A percentile compares a stretch with the other conserved stretches of the same genome.
Evolutionary conservation across 2,329 filamentous ascomycete genomes (phyloP).

Genomic region (Myriosclerotinia curreyana): DNA sequence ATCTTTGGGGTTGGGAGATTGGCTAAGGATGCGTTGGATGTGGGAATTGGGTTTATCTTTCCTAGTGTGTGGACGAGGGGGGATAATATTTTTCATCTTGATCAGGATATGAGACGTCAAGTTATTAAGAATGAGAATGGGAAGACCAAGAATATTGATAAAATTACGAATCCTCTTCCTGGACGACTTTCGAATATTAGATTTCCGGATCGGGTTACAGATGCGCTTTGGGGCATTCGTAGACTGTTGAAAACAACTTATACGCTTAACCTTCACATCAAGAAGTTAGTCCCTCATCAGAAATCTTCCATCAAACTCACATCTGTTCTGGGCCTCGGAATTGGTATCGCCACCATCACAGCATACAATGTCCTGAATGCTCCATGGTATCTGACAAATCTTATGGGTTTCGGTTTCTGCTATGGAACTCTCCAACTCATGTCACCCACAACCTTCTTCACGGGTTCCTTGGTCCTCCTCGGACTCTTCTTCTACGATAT

Average conservation of each 20-base stretch:
- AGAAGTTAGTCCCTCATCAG: conserved; percentile 30
- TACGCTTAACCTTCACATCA: conserved; percentile 40
- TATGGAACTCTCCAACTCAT: conserved; percentile 79
- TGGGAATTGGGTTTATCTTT: conserved; percentile 66
- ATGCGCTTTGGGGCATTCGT: conserved; percentile 51
- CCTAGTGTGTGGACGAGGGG: conserved; percentile 63
- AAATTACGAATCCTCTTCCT: conserved; percentile 42
- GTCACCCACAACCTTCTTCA: conserved; percentile 84
- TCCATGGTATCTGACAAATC: conserved; percentile 63
- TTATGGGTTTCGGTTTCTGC: conserved; percentile 82
- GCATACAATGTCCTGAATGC: conserved; percentile 36
- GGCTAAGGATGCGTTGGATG: conserved; percentile 66
- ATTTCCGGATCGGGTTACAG: conserved; percentile 34
- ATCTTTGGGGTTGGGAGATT: conserved; percentile 73
- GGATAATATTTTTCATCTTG: conserved; percentile 50
- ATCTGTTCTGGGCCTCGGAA: conserved; percentile 34
- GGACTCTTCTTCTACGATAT: conserved; percentile 95
- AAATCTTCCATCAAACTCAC: conserved; percentile 30
- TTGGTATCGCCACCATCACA: conserved; percentile 33
- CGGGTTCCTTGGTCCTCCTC: conserved; percentile 71
- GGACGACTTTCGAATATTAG: conserved; percentile 41
- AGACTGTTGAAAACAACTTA: conserved; percentile 51
- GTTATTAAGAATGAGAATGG: conserved; percentile 24
- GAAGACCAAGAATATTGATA: neutral
- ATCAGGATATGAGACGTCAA: conserved; percentile 38